A percentile compares a stretch with the other conserved stretches of the same genome.
These are phyloP conservation scores for Trichoderma reesei DNA, from an alignment of 495 filamentous ascomycete genomes.

Conservation along the genomic window DNA sequence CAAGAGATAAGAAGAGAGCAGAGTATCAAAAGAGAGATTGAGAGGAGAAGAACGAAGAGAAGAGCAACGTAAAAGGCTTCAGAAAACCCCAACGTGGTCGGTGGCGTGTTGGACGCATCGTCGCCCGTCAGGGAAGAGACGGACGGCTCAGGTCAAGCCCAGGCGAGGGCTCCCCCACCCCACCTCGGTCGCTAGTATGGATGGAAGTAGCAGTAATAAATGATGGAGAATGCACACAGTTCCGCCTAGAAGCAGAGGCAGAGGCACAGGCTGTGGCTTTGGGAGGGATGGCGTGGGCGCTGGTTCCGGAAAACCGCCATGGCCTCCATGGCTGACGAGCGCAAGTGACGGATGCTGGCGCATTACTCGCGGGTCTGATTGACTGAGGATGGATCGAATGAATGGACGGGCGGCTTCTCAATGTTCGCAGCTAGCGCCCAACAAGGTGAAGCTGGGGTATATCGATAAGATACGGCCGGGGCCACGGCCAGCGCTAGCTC, in stretches of 20 bases:
- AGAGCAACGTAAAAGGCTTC: too few relatives aligned
- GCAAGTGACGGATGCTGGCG: not conserved
- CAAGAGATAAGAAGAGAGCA: not conserved
- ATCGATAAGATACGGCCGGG: constrained; percentile 6
- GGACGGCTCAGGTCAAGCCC: not conserved
- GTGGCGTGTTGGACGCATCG: constrained; percentile 2
- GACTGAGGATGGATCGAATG: not conserved
- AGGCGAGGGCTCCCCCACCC: not conserved
- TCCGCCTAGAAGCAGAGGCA: not conserved
- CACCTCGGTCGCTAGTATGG: not conserved
- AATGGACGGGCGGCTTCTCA: not conserved
- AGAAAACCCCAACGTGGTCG: not conserved
- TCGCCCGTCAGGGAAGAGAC: not conserved
- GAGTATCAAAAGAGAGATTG: not conserved
- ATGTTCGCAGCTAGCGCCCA: not conserved
- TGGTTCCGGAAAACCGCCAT: too few relatives aligned
- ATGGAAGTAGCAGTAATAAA: not conserved
- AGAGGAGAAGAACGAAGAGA: not conserved
- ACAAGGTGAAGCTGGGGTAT: constrained; percentile 6
- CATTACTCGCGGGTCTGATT: too few relatives aligned
- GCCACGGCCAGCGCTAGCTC: constrained; percentile 1
- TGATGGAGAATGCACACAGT: not conserved
- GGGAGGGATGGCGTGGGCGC: too few relatives aligned
- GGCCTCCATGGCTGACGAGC: too few relatives aligned
- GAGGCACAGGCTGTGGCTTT: too few relatives aligned